These are phyloP conservation scores for Trichoderma erinaceum DNA, from an alignment of 495 filamentous ascomycete species.

Conservation along the genomic window DNA sequence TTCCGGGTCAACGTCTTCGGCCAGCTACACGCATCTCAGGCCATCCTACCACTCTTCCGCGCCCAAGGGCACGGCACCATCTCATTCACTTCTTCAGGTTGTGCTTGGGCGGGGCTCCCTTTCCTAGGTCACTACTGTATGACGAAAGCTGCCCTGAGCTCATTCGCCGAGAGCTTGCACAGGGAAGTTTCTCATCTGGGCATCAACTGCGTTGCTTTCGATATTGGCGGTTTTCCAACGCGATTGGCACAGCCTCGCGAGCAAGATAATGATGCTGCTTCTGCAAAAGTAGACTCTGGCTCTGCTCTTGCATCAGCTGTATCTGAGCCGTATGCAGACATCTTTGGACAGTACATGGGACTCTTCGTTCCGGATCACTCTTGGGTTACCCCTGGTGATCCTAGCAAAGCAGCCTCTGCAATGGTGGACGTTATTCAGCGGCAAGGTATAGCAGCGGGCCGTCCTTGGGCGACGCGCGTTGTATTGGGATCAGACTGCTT, in stretches of 20 bases:
- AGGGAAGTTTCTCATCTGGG: slow-evolving; percentile 22
- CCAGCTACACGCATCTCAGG: slow-evolving; percentile 29
- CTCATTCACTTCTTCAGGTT: slow-evolving; percentile 29
- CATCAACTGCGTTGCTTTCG: slow-evolving; percentile 23
- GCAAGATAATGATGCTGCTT: neutral
- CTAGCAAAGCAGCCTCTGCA: slow-evolving; percentile 25
- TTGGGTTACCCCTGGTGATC: slow-evolving; percentile 30
- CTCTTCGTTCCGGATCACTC: slow-evolving; percentile 21
- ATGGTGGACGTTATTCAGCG: slow-evolving; percentile 32
- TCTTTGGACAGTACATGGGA: slow-evolving; percentile 17
- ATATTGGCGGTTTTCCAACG: slow-evolving; percentile 26
- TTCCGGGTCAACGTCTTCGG: slow-evolving; percentile 37
- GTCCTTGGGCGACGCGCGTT: slow-evolving; percentile 21
- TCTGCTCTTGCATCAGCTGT: neutral
- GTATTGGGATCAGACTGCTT: slow-evolving; percentile 24
- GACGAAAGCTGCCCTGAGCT: slow-evolving; percentile 41
- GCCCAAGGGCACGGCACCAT: slow-evolving; percentile 18
- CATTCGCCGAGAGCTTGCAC: slow-evolving; percentile 31
- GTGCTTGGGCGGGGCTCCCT: slow-evolving; percentile 37
- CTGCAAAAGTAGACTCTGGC: neutral
- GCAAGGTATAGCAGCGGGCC: slow-evolving; percentile 22
- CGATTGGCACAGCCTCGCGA: slow-evolving; percentile 23
- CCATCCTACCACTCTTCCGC: slow-evolving; percentile 29
- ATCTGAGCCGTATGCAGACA: slow-evolving; percentile 18
- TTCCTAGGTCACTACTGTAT: slow-evolving; percentile 35